Evolutionary conservation across 2,329 filamentous ascomycete genomes (phyloP).

Genomic region (Cryoendolithus antarcticus): DNA sequence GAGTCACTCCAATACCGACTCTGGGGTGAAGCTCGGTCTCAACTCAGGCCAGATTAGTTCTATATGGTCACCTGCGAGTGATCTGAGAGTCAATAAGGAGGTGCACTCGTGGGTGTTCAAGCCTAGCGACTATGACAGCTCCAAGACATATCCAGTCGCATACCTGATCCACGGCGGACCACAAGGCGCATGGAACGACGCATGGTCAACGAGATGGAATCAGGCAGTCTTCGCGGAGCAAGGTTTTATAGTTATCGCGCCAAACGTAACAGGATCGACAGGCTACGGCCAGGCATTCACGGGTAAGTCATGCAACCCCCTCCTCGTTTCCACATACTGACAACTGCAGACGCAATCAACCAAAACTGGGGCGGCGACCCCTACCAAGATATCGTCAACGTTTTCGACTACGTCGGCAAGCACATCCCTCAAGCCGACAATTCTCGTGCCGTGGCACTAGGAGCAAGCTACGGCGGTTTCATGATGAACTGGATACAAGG

Average conservation of each 20-base stretch:
- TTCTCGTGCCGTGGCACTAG: constrained; percentile 55
- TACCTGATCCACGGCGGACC: constrained; percentile 22
- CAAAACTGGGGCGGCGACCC: constrained; percentile 76
- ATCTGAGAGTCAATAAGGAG: constrained; percentile 35
- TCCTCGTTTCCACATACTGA: constrained; percentile 37
- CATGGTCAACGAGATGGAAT: constrained; percentile 20
- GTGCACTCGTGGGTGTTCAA: constrained; percentile 49
- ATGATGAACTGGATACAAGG: constrained; percentile 74
- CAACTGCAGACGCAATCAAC: constrained; percentile 51
- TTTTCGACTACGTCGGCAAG: constrained; percentile 60
- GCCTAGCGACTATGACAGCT: constrained; percentile 17
- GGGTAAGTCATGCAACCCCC: no score
- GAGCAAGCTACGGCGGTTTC: constrained; percentile 63
- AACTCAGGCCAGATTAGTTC: constrained; percentile 51
- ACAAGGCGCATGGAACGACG: constrained; percentile 17
- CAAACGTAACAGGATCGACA: constrained; percentile 19
- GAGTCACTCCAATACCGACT: constrained; percentile 45
- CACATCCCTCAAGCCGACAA: constrained; percentile 59
- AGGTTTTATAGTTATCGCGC: constrained; percentile 20
- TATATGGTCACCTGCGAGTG: constrained; percentile 57
- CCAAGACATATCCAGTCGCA: constrained; percentile 19
- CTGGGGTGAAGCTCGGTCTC: constrained; percentile 55
- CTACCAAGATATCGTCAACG: constrained; percentile 68
- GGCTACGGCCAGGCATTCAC: constrained; percentile 20
- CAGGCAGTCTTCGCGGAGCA: constrained; percentile 19